phyloP scores from a whole-genome alignment of 148 eudicot genomes.

The Pharnaceum exiguum region DNA sequence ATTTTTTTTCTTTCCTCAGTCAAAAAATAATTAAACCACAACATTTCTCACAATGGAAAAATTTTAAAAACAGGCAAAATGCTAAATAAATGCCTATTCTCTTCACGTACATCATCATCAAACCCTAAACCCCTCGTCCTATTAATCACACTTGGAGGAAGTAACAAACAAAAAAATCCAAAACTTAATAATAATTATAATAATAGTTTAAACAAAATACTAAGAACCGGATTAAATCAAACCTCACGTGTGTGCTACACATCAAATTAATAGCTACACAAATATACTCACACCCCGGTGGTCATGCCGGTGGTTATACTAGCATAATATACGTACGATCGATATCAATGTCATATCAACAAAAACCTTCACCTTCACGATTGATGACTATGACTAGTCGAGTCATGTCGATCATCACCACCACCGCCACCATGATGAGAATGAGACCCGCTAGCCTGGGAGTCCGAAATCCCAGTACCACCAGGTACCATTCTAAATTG shows the following conservation, averaged over 20 bases:
- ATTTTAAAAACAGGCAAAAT: slow-evolving; percentile 14
- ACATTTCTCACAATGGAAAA: slow-evolving; percentile 16
- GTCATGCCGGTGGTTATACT: too few relatives aligned
- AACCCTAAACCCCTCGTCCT: slow-evolving; percentile 30
- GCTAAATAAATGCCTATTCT: slow-evolving; percentile 14
- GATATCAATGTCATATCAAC: background rate
- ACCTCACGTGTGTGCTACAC: slow-evolving; percentile 31
- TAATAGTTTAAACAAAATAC: slow-evolving; percentile 1
- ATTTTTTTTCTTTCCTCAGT: background rate
- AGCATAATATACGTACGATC: too few relatives aligned
- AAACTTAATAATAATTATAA: slow-evolving; percentile 3
- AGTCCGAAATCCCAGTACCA: slow-evolving; percentile 44
- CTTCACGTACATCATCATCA: too few relatives aligned
- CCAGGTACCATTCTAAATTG: slow-evolving; percentile 29
- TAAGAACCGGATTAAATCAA: slow-evolving; percentile 9
- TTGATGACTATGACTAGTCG: slow-evolving; percentile 46
- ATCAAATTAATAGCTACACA: slow-evolving; percentile 27
- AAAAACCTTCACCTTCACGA: slow-evolving; percentile 20
- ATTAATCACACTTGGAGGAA: slow-evolving; percentile 25
- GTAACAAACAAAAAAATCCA: slow-evolving; percentile 8
- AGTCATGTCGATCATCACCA: slow-evolving; percentile 50
- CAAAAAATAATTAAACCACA: background rate
- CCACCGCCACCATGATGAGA: slow-evolving; percentile 43
- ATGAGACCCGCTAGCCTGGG: slow-evolving; percentile 68
- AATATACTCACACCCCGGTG: too few relatives aligned